phyloP scores from a whole-genome alignment of 768 basidiomycete species.

The Dentipellis fragilis region DNA sequence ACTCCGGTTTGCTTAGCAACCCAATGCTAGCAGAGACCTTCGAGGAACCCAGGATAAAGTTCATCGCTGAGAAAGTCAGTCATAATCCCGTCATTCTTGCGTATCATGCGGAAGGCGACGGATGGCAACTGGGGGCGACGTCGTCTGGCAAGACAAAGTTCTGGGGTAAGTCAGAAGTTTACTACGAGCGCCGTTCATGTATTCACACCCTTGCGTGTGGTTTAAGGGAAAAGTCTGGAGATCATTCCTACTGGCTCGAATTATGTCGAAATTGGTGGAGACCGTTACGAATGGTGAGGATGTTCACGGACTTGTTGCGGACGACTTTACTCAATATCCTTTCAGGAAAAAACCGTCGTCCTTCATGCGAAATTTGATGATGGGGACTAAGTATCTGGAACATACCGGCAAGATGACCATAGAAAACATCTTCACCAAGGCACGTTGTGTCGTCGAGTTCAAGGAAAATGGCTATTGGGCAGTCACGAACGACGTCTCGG shows the following conservation, averaged over 20 bases:
- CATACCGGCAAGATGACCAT: conserved; percentile 75
- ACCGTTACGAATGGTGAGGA: conserved; percentile 62
- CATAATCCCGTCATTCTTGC: conserved; percentile 81
- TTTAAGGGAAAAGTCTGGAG: conserved; percentile 77
- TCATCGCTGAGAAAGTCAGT: conserved; percentile 80
- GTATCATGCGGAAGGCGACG: conserved; percentile 71
- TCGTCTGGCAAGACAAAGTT: conserved; percentile 83
- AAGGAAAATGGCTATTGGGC: conserved; percentile 83
- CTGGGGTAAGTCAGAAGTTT: conserved; percentile 53
- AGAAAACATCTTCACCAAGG: conserved; percentile 44
- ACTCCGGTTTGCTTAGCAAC: conserved; percentile 37
- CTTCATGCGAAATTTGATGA: conserved; percentile 83
- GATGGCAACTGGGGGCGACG: conserved; percentile 69
- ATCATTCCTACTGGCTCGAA: conserved; percentile 72
- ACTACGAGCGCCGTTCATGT: conserved; percentile 7
- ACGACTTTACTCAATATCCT: neutral
- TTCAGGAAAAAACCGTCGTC: conserved; percentile 78
- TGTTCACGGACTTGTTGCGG: neutral
- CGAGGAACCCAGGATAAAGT: conserved; percentile 71
- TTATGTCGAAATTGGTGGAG: conserved; percentile 53
- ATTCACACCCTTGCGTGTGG: conserved; percentile 10
- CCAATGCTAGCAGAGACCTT: conserved; percentile 87
- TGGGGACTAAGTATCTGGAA: conserved; percentile 85
- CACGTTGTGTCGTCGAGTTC: conserved; percentile 69
- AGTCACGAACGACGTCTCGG: conserved; percentile 61